phyloP scores from a whole-genome alignment of 2,329 filamentous ascomycete genomes.

The Penicillium sp. region DNA sequence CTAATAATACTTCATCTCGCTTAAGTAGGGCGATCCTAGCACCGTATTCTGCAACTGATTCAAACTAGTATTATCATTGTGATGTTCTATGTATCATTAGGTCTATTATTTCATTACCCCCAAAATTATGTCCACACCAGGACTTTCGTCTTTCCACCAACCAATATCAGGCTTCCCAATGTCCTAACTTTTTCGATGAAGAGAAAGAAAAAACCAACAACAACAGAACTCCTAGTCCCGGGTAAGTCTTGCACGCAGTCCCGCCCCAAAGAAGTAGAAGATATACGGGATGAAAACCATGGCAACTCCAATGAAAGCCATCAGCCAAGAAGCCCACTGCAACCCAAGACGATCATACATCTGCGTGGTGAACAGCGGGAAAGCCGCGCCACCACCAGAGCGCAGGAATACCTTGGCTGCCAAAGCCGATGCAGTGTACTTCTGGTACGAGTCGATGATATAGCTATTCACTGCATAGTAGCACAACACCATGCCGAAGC shows the following conservation, averaged over 20 bases:
- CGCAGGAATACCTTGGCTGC: constrained; percentile 50
- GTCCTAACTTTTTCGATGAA: neutral
- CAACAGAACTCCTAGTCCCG: neutral
- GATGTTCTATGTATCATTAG: neutral
- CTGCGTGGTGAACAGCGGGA: constrained; percentile 73
- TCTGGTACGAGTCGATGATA: constrained; percentile 62
- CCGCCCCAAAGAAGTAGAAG: constrained; percentile 21
- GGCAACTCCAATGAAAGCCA: constrained; percentile 55
- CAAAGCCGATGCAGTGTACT: constrained; percentile 45
- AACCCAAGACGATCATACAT: constrained; percentile 71
- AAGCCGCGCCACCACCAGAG: constrained; percentile 66
- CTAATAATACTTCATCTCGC: neutral
- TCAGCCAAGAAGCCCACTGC: constrained; percentile 69
- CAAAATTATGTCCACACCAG: neutral
- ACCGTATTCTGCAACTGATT: neutral
- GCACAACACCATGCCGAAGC: constrained; percentile 77
- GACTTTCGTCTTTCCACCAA: neutral
- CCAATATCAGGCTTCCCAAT: neutral
- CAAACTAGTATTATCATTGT: neutral
- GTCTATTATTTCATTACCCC: neutral
- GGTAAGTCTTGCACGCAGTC: constrained; percentile 18
- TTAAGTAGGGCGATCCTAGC: rapidly evolving
- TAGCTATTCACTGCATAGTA: constrained; percentile 75
- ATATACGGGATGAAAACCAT: constrained; percentile 26
- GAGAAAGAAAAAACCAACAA: neutral